Percentiles rank a stretch among this genome's conserved stretches.
phyloP scores from a whole-genome alignment of 75 land plant genomes.

The Ceratopteris richardii region DNA sequence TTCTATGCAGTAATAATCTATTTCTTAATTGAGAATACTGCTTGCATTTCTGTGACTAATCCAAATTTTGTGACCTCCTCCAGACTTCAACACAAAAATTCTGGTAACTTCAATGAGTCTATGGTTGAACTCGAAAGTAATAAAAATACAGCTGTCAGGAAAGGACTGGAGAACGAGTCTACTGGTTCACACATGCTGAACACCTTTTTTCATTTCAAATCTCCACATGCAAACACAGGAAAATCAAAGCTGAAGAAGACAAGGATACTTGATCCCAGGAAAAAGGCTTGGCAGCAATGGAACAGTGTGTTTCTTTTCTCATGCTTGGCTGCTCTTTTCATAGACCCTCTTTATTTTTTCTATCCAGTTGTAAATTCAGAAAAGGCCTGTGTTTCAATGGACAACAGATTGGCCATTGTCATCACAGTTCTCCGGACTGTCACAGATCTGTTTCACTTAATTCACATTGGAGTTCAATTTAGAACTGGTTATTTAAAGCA shows the following conservation, averaged over 20 bases:
- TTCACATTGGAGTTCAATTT: slow-evolving; percentile 75
- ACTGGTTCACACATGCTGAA: too few relatives aligned
- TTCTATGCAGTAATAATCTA: too few relatives aligned
- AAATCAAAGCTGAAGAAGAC: not conserved
- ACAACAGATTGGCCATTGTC: slow-evolving; percentile 42
- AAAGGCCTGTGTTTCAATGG: slow-evolving; percentile 46
- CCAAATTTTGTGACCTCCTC: too few relatives aligned
- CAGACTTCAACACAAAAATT: too few relatives aligned
- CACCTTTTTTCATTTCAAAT: too few relatives aligned
- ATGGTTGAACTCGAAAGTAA: too few relatives aligned
- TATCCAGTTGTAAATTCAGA: slow-evolving; percentile 19
- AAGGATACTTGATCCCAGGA: slow-evolving; percentile 17
- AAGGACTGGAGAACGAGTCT: too few relatives aligned
- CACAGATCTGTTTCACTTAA: slow-evolving; percentile 60
- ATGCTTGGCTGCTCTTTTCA: slow-evolving; percentile 23
- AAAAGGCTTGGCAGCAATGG: slow-evolving; percentile 14
- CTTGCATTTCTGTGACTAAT: too few relatives aligned
- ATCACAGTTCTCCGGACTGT: slow-evolving; percentile 58
- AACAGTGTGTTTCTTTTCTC: slow-evolving; percentile 24
- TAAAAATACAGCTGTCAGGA: too few relatives aligned
- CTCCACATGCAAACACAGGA: too few relatives aligned
- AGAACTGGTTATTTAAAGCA: slow-evolving; percentile 78
- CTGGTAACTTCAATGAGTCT: too few relatives aligned
- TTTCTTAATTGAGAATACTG: too few relatives aligned
- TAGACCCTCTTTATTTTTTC: slow-evolving; percentile 34